Conservation (phyloP, 1,139 yeast species). For the Candida glucosophila region DNA sequence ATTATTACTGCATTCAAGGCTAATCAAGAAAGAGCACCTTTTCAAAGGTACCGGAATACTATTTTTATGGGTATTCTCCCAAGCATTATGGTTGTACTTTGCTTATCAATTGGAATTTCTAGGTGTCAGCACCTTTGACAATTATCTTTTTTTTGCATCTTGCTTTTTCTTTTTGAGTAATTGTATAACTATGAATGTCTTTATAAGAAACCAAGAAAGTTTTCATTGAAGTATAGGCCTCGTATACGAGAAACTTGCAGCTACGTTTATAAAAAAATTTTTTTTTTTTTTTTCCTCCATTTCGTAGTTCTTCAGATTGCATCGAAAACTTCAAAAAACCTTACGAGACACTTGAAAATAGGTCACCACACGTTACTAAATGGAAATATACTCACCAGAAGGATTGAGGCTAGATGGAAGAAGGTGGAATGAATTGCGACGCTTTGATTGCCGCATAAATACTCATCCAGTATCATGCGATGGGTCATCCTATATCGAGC, state of each 20-base stretch:
- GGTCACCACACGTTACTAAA: constrained; percentile 21
- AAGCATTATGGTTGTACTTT: constrained; percentile 68
- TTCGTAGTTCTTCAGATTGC: too few relatives aligned
- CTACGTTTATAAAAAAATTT: too few relatives aligned
- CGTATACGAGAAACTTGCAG: too few relatives aligned
- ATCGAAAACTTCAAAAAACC: too few relatives aligned
- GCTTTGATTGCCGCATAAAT: constrained; percentile 70
- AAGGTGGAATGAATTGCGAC: constrained; percentile 86
- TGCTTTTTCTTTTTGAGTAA: constrained; percentile 62
- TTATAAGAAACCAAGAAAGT: constrained; percentile 25
- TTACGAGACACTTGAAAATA: too few relatives aligned
- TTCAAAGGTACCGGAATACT: constrained; percentile 30
- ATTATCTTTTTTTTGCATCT: constrained; percentile 52
- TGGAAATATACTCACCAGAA: constrained; percentile 88
- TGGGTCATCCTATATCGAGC: constrained; percentile 88
- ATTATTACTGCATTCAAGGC: constrained; percentile 39
- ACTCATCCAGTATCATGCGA: constrained; percentile 86
- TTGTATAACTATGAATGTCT: constrained; percentile 51
- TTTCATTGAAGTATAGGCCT: background rate
- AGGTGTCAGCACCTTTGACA: constrained; percentile 60
- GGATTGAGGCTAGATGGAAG: constrained; percentile 91
- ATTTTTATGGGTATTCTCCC: constrained; percentile 59
- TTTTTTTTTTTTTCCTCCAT: too few relatives aligned
- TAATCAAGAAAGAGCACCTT: constrained; percentile 12
- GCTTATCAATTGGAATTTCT: constrained; percentile 79